Evolutionary conservation across 768 basidiomycete genomes (phyloP).

Genomic region (Leucosporidium creatinivorum): DNA sequence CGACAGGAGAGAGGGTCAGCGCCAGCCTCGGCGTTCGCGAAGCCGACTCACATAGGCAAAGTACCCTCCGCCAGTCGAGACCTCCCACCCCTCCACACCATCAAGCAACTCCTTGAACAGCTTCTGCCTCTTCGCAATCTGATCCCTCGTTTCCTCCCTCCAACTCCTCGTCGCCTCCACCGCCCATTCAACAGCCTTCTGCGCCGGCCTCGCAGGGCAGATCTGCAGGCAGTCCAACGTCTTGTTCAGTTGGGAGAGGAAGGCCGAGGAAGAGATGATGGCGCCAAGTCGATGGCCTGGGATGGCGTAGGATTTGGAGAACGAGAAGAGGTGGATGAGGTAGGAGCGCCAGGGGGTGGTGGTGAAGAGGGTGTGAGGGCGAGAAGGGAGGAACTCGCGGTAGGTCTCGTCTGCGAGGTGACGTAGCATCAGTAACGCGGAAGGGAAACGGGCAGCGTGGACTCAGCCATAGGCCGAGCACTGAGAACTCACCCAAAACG

Average conservation of each 20-base stretch:
- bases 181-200: constrained; percentile 56
- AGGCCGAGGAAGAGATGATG: constrained; percentile 54
- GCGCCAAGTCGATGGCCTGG: constrained; percentile 75
- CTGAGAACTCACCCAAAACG: constrained; percentile 45
- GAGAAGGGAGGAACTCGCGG: constrained; percentile 62
- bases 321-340: constrained; percentile 35
- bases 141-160: constrained; percentile 50
- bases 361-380: constrained; percentile 45
- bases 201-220: constrained; percentile 66
- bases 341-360: constrained; percentile 7
- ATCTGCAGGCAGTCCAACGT: constrained; percentile 69
- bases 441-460: no score
- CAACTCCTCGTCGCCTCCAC: constrained; percentile 52
- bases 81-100: constrained; percentile 50
- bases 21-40: no score
- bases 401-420: constrained; percentile 64
- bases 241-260: constrained; percentile 53
- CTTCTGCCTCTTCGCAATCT: constrained; percentile 51
- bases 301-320: constrained; percentile 54
- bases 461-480: no score
- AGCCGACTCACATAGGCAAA: constrained; percentile 61
- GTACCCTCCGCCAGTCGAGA: constrained; percentile 63
- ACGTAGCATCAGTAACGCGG: no score
- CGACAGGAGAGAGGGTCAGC: neutral
- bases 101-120: constrained; percentile 54